Evolutionary conservation across 2,329 filamentous ascomycete species (phyloP), one percentile per base, ranked within the genome.

Genomic region (Scedosporium minutisporum): DNA sequence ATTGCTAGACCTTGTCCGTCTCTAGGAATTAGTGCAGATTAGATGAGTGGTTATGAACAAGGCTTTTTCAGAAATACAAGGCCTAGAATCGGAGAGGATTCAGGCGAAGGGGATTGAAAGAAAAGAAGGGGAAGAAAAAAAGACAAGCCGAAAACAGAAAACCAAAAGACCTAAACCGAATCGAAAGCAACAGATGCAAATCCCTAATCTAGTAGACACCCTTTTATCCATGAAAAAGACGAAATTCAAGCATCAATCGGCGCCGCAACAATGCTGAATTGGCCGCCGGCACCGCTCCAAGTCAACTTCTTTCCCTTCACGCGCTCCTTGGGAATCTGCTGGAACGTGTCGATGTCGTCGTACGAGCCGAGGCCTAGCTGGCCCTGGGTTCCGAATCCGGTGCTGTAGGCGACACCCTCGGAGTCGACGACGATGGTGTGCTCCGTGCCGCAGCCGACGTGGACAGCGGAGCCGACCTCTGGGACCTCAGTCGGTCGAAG

Each of bases 401-500:
- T 91, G 1, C 82, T 81, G 72, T 84, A 90, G 6, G 85, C 86
- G 66, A 82, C 81, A 62, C 88, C 88, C 48, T 86, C 79, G 63
- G 78, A 77, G 65, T 82, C 83, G 67, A 91, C 78, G 38, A 84
- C 86, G 61, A 91, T 80, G 64, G 80, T 86, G 72, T 89, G 87
- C 66, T 91, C 88, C 1, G 83, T 83, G 27, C 83, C 86, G 60
- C 85, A 84, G 9, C 82, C 77, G 33, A 81, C 81, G 41, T 75
- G 73, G 4, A 60, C 44, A 1, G 63, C 76, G n/a, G 79, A 78
- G 51, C 82, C 78, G 14, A 85, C 81, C 46, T 83, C 77, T 38
- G 86, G 78, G 18, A 82, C 71, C 12, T 75, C 68, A 0, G 80
- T 84, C 2, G 87, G 87, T 38, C 79, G 73, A 4, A 83, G 80